Base-by-base conservation (phyloP, 1,284 basidiomycete species). In the Ustilago sp. region DNA sequence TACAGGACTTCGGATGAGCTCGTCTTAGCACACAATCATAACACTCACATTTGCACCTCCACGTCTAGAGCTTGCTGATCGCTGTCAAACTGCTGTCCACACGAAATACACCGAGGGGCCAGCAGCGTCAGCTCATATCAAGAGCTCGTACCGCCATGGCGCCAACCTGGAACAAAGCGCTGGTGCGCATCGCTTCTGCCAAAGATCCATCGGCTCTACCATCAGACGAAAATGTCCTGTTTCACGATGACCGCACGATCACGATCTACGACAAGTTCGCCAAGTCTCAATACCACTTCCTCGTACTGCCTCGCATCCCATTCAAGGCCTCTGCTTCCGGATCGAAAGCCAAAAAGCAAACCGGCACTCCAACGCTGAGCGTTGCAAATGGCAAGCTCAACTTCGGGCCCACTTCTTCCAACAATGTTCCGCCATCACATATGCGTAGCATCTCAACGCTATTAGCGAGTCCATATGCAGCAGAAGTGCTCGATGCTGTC, bases 221-320 rank as follows among this genome's bases (percentile, higher is more conserved):
- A 2, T 47, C 70, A 3, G 66, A 73, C 0, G 89, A 90, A 0
- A 83, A 92, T 34, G 88, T 91, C 17, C 91, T 94, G 73, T 86
- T 89, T n/a, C 88, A 90, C 71, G 90, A 90, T 12, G 86, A 88
- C 2, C 88, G 88, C 58, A 90, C 91, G 0, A 80, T 95, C 47
- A 92, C 92, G 3, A 89, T 98, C 59, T 94, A 92, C 83, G 95
- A 98, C 87, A 90, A 89, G 19, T 97, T 89, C 84, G 93, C 93
- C 8, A 98, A 98, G 76, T 86, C 82, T 1, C 73, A 74, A 13
- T 80, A 73, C 53, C 79, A 80, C 58, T 81, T 79, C 55, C 70
- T 77, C 31, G 63, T 81, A 8, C 61, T 83, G 13, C 77, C 77
- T 2, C 63, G 77, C 43, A 79, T 77, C 8, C 77, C 79, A 0